Evolutionary conservation across 2,329 filamentous ascomycete species (phyloP).

Genomic region (Pseudogymnoascus verrucosus): DNA sequence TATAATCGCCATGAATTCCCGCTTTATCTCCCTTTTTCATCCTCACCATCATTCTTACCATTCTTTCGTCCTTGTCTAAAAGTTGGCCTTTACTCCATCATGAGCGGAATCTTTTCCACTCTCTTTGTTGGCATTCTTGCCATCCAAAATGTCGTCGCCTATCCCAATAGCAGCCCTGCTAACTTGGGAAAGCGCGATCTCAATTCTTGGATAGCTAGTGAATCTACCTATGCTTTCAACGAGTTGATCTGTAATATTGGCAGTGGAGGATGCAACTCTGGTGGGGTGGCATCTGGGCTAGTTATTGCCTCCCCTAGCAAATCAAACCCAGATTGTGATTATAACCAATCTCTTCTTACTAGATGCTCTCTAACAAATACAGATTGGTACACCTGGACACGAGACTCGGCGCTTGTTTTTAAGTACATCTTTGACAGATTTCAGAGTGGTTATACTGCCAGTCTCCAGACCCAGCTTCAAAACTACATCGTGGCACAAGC

Average conservation of each 20-base stretch:
- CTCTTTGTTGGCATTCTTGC: no score
- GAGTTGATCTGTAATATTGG: background rate
- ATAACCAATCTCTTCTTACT: background rate
- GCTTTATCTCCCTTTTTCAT: no score
- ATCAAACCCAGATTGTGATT: constrained; percentile 45
- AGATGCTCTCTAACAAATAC: constrained; percentile 6
- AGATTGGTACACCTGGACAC: constrained; percentile 76
- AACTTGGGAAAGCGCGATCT: no score
- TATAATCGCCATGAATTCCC: no score
- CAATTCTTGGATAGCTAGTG: background rate
- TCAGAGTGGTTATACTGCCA: constrained; percentile 45
- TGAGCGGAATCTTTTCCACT: no score
- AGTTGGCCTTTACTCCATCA: no score
- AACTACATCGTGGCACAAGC: constrained; percentile 63
- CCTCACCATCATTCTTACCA: no score
- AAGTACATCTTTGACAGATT: constrained; percentile 57
- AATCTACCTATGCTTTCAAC: background rate
- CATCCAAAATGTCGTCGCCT: no score
- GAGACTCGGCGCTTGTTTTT: constrained; percentile 64
- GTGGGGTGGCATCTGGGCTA: constrained; percentile 32
- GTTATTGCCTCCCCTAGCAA: constrained; percentile 51
- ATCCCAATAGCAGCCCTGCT: no score
- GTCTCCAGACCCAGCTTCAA: constrained; percentile 46
- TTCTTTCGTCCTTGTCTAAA: no score
- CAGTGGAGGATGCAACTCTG: background rate